Evolutionary conservation across 2,329 filamentous ascomycete species (phyloP), one percentile per base, ranked within the genome.

Genomic region (Aspergillus sp.): DNA sequence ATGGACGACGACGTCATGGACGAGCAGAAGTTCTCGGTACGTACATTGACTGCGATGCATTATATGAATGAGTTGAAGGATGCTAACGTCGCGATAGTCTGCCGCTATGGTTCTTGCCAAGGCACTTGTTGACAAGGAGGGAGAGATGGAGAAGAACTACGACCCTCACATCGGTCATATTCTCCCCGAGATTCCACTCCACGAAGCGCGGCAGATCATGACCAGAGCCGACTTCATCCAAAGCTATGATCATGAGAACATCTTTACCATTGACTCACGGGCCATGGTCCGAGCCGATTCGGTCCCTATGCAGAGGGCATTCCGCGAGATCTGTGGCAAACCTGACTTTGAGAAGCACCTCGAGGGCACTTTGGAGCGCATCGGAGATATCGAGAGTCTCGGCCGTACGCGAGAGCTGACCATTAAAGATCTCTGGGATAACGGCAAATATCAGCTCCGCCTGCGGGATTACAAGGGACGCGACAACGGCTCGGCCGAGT

Each of bases 1-100:
- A 92, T 90, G 89, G 95, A 98, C 67, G 95, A 98, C 76, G 95
- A 99, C 72, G 95, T 97, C 67, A 98, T 98, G 89, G 92, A 97
- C 71, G 91, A 97, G 75, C 92, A 98, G 73, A 97, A 98, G 75
- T 97, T 92, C 82, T 91, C 93, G 50, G 90, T 92, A 81, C 6
- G 20, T 29, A 51, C 11, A 29, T 26, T 6, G 14, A 14, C 24
- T 22, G 36, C 16, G 36, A 42, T n/a, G 36, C 16, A n/a, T 14
- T 14, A 2, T n/a, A 42, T 12, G 4, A 1, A 36, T 45, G 39
- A 16, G 10, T 22, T 36, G 32, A 4, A 36, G 18, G 51, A 66
- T 55, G 58, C 64, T 68, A 61, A 72, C 47, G 24, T 32, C 46
- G 14, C 36, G 16, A 49, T 61, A 92, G 85, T 91, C 92, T 12